phyloP scores from a whole-genome alignment of 2,329 filamentous ascomycete genomes.

The Hyphodiscus sp. region DNA sequence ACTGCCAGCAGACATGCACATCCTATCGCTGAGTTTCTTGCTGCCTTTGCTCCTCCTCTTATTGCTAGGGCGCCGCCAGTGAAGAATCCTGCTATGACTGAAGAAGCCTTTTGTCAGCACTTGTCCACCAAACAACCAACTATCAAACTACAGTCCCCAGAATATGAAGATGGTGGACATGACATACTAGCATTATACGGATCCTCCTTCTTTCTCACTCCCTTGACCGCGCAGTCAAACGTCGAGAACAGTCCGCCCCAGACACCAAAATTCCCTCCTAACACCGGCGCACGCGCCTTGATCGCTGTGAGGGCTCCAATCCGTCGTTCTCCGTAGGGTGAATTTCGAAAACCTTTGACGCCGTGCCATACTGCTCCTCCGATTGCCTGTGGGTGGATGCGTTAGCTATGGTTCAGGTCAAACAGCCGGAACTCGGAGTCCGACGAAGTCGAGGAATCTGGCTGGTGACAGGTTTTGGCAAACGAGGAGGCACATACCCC shows the following conservation, averaged over 20 bases:
- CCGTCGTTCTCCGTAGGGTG: constrained; percentile 85
- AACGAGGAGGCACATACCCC: constrained; percentile 57
- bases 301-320: constrained; percentile 96
- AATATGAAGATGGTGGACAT: background rate
- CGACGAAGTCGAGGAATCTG: background rate
- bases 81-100: constrained; percentile 89
- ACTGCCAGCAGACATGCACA: constrained; percentile 91
- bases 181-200: constrained; percentile 80
- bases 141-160: background rate
- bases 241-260: constrained; percentile 96
- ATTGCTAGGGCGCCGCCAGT: constrained; percentile 89
- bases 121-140: background rate
- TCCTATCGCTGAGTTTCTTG: constrained; percentile 91
- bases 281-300: constrained; percentile 91
- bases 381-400: constrained; percentile 47
- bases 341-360: constrained; percentile 89
- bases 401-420: constrained; percentile 15
- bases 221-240: constrained; percentile 96
- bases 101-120: constrained; percentile 10
- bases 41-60: constrained; percentile 84
- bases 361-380: constrained; percentile 90
- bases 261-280: constrained; percentile 96
- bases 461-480: constrained; percentile 4
- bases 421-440: background rate
- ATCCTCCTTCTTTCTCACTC: constrained; percentile 91